Conservation (phyloP, 2,329 filamentous ascomycete genomes). For the Hawksworthiomyces lignivorus region DNA sequence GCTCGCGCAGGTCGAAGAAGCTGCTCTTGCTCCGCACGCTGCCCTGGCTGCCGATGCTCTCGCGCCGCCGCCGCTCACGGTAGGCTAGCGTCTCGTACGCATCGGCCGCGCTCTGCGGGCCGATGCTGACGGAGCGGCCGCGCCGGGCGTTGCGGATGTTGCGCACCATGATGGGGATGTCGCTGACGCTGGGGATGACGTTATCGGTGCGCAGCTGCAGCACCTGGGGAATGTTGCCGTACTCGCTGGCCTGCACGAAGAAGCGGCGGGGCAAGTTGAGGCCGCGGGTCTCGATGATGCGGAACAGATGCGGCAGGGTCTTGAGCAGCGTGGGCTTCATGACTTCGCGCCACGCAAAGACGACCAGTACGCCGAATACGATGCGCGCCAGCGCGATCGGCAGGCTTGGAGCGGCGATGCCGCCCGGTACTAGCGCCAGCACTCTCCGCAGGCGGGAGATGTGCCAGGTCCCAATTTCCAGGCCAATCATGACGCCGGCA, state of each 20-base stretch:
- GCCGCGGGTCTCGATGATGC: constrained; percentile 71
- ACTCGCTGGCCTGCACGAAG: constrained; percentile 85
- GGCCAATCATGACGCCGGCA: constrained; percentile 79
- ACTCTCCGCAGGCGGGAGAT: constrained; percentile 50
- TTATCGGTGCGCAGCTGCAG: constrained; percentile 68
- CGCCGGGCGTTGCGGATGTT: constrained; percentile 63
- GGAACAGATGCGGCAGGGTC: constrained; percentile 76
- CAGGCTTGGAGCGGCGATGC: constrained; percentile 59
- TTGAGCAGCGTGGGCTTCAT: constrained; percentile 80
- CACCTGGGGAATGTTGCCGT: constrained; percentile 70
- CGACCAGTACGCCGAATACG: constrained; percentile 68
- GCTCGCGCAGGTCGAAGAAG: constrained; percentile 29
- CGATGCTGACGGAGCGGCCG: constrained; percentile 77
- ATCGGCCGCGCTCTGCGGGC: constrained; percentile 91
- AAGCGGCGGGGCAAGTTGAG: constrained; percentile 79
- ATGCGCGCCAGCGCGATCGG: constrained; percentile 58
- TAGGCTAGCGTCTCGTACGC: constrained; percentile 94
- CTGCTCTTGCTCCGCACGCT: constrained; percentile 38
- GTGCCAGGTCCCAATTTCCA: constrained; percentile 79
- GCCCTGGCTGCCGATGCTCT: constrained; percentile 47
- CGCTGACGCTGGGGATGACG: constrained; percentile 80
- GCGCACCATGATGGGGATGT: constrained; percentile 73
- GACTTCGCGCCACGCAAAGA: constrained; percentile 83
- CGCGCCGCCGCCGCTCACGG: constrained; percentile 56
- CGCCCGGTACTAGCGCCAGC: constrained; percentile 48